Base-by-base conservation (phyloP, 352 stramenopile genomes). In the Elongisporangium undulatum region DNA sequence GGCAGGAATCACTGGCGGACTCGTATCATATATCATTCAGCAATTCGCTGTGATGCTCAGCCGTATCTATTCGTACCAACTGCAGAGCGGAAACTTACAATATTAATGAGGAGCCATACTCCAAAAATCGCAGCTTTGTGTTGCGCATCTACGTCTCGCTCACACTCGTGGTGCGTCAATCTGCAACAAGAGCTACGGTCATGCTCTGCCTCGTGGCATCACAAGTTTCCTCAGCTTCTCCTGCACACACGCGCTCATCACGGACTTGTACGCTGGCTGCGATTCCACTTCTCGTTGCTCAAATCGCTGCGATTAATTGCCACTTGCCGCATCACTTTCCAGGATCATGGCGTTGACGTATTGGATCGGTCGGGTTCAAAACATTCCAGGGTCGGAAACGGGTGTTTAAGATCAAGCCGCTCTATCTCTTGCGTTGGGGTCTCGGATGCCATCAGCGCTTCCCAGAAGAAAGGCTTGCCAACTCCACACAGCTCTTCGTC, bases 311-410 rank as follows among this genome's bases (percentile, higher is more conserved):
- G n/a, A n/a, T n/a, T n/a, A n/a, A n/a, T n/a, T n/a, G n/a, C n/a
- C n/a, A n/a, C n/a, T n/a, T n/a, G n/a, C n/a, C n/a, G n/a, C n/a
- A n/a, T n/a, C n/a, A n/a, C n/a, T 54, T 12, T 19, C n/a, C 54
- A 81, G 72, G 59, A 72, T 88, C 59, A 67, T 85, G 61, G 71
- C 76, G 26, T 60, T 89, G 16, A 61, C 55, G 5, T 89, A 83
- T 51, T 89, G 78, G 75, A 69, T 77, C 26, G 78, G 68, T 5
- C 75, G 86, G 49, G 83, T 84, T 54, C 74, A 86, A 55, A 74
- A 72, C 21, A 67, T 61, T 15, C 66, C 69, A 1, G 34, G 65
- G 16, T n/a, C n/a, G n/a, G 61, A 72, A 4, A 45, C 55, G n/a
- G 29, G 67, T 63, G 17, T 55, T 56, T 22, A 63, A 74, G 4